Base-by-base conservation (phyloP, 2,329 filamentous ascomycete species). In the Alternaria gansuensis region DNA sequence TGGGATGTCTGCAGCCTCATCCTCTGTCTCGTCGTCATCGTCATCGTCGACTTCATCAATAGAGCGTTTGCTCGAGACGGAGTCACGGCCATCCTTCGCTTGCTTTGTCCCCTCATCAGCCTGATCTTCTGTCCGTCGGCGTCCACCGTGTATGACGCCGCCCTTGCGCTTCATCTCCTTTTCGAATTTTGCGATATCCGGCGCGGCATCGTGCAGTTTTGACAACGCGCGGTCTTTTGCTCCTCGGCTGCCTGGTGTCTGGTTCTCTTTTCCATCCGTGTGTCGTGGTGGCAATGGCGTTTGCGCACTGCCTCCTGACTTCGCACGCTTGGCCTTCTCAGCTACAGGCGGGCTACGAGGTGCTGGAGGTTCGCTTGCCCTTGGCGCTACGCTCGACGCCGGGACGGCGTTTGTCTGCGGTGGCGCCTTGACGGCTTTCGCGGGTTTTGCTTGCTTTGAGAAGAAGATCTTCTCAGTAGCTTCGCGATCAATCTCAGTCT, bases 121-220 rank as follows among this genome's bases (percentile, higher is more conserved):
- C n/a, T 80, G 79, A 43, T 76, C 70, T 44, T 72, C 71, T 72
- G 65, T 73, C 57, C 64, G 75, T 59, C 77, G 79, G 70, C 73
- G 71, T 52, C 67, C 75, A 34, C 87, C 87, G 64, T 88, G 85
- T 10, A 86, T 80, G 3, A 90, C 85, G 39, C 88, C 88, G 13
- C 88, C 88, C 44, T 85, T 85, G 21, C 95, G 88, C 80, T 96
- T 97, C 81, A 87, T 92, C 79, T 99, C 95, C 74, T 95, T 97
- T 72, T 98, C 90, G 71, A 95, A 99, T 31, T 96, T 81, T 2
- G 89, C 90, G 71, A 98, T 93, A 72, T 99, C 95, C 0, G 89
- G 86, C 0, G 91, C 93, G 57, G 94, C 82, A 34, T 87, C 85
- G 53, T 95, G 91, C 7, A 98, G 80, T 64, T 87, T 88, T 33